Base-by-base conservation (phyloP, 306 rosid genomes). In the Myrica gale region DNA sequence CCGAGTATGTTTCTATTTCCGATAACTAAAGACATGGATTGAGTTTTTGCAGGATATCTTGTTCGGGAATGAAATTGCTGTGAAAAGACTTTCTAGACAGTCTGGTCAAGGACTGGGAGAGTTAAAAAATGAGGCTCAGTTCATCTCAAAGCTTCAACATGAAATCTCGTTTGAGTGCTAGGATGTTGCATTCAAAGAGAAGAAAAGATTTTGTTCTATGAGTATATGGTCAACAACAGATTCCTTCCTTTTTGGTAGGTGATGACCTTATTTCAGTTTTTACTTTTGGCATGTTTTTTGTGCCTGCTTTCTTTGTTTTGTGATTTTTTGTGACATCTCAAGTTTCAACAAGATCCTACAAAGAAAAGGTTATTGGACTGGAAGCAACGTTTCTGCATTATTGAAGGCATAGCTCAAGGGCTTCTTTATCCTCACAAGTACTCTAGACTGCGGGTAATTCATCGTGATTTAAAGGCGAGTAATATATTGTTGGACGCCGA, bases 101-200 rank as follows among this genome's bases (percentile, higher is more conserved):
- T 82, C 77, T 32, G 47, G 76, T 75, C 86, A 83, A 79, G 83
- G 84, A 67, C 17, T 73, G 3, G 57, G 43, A 79, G 87, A 79
- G 81, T 79, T 76, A 69, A 76, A 57, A 74, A 83, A 69, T 44
- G 84, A 76, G 76, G 81, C 76, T 47, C 62, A 57, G 47, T 55
- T 83, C n/a, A 79, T 83, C 45, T 83, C 81, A 26, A 56, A 79
- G 73, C 81, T 79, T 10, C 81, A 83, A 71, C 83, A 76, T 52
- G 76, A 77, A 79, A 72, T 68, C 78, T 76, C 20, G 78, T 83
- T 4, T 66, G 76, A 74, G 78, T 79, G 16, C 37, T 83, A 69
- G 81, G 83, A 2, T 83, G 61, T 39, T 79, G 83, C 83, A 67
- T 76, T 73, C 73, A 78, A 15, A 47, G 50, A 9, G 82, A 61